Conservation (phyloP, 1,284 basidiomycete species). For the Cronartium ribicola region DNA sequence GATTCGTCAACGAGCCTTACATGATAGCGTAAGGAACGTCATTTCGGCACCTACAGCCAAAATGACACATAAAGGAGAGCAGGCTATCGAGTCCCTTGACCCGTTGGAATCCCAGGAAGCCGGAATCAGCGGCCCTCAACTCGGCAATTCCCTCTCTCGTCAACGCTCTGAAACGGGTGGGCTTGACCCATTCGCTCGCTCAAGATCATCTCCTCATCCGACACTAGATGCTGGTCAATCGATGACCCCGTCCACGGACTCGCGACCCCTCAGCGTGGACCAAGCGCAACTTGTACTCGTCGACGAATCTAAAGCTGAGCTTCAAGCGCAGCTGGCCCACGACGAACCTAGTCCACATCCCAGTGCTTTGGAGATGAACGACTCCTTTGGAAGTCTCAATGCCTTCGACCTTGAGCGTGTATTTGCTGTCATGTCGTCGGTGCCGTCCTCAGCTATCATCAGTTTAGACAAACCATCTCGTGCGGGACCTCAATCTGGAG, state of each 20-base stretch:
- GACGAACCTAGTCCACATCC: neutral
- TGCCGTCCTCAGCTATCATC: conserved; percentile 9
- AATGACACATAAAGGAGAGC: conserved; percentile 80
- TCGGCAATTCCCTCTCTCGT: neutral
- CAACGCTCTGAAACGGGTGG: neutral
- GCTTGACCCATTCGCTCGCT: neutral
- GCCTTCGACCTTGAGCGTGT: conserved; percentile 37
- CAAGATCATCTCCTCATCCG: conserved; percentile 2
- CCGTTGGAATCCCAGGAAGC: conserved; percentile 18
- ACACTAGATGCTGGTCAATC: conserved; percentile 2
- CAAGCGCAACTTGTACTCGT: neutral
- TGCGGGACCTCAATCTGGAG: neutral
- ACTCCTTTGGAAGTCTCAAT: neutral
- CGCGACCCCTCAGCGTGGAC: neutral
- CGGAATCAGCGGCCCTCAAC: neutral
- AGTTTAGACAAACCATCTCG: conserved; percentile 5
- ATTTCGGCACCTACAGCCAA: conserved; percentile 69
- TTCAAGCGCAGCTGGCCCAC: neutral
- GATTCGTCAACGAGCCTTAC: conserved; percentile 70
- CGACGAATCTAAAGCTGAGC: neutral
- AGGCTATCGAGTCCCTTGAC: conserved; percentile 70
- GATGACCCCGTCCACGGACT: neutral
- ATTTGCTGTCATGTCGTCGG: conserved; percentile 30
- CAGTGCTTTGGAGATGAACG: neutral
- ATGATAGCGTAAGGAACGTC: conserved; percentile 73